Base-by-base conservation (phyloP, 2,329 filamentous ascomycete species). In the Sclerotinia glacialis region DNA sequence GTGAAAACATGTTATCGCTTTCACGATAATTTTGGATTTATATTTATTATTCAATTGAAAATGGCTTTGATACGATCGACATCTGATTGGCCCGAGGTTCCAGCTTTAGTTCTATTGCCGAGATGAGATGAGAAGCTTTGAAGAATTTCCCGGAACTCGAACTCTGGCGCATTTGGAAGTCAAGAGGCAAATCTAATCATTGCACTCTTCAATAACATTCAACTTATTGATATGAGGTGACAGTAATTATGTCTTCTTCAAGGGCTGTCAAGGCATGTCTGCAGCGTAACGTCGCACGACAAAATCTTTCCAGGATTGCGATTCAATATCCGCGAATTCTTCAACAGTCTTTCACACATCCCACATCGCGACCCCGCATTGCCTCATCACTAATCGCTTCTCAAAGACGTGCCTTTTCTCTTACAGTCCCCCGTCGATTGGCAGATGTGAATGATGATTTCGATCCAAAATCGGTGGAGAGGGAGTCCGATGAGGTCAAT, bases 401-500 rank as follows among this genome's bases (percentile, higher is more conserved):
- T 68, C 75, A 72, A 52, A 69, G 73, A 69, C 78, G 80, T 64
- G 70, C 77, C 1, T 82, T 84, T 72, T 83, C 82, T 37, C 76
- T 78, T 53, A 79, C 80, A 58, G 66, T 77, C 50, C 75, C 73
- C 60, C 77, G 78, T 53, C 74, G 74, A 63, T 75, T 81, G 66
- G 79, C 80, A 62, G 79, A 81, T 67, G 76, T 78, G 34, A 81
- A 86, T 66, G 85, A 86, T 46, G 75, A 80, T 66, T 91, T 92
- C 72, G 88, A 93, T 75, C 89, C 89, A 11, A 79, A 80, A 31
- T 79, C 78, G 65, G 82, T 93, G 67, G 94, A 98, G 71, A 89
- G 95, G 71, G 95, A 98, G 78, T 90, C 87, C 64, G 95, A 99
- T 75, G 82, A 95, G 79, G 95, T 99, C 40, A 95, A 99, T 79